Conservation (phyloP, 768 basidiomycete genomes). For the Leccinum subgranulosum region DNA sequence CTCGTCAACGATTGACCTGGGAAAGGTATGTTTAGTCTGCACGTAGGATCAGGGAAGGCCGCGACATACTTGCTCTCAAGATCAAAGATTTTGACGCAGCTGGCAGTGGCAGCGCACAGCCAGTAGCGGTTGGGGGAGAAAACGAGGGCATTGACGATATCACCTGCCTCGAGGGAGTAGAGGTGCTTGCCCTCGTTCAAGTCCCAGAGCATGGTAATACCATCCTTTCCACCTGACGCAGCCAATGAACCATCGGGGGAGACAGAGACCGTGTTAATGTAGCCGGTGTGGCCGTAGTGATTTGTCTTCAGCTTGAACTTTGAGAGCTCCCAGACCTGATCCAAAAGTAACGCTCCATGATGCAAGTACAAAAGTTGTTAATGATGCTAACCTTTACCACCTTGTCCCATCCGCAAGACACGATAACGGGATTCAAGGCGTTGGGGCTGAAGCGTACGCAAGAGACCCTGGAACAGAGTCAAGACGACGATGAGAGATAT, state of each 20-base stretch:
- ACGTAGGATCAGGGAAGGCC: neutral
- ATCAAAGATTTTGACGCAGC: slow-evolving; percentile 99
- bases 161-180: slow-evolving; percentile 98
- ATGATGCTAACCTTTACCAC: slow-evolving; percentile 85
- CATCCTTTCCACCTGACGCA: slow-evolving; percentile 99
- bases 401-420: slow-evolving; percentile 99
- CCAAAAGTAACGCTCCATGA: slow-evolving; percentile 26
- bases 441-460: slow-evolving; percentile 99
- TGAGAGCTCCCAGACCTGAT: slow-evolving; percentile 98
- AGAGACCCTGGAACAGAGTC: slow-evolving; percentile 68
- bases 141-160: slow-evolving; percentile 98
- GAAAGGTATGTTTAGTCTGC: neutral
- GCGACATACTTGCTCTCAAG: slow-evolving; percentile 93
- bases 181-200: slow-evolving; percentile 99
- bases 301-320: slow-evolving; percentile 99
- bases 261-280: slow-evolving; percentile 98
- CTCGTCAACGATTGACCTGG: slow-evolving; percentile 95
- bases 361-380: neutral
- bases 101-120: slow-evolving; percentile 97
- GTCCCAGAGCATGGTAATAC: slow-evolving; percentile 99
- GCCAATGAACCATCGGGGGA: slow-evolving; percentile 99
- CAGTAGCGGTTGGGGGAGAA: slow-evolving; percentile 99
- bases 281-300: slow-evolving; percentile 99
- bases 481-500: neutral
- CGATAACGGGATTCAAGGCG: slow-evolving; percentile 95